Conservation (phyloP, 495 filamentous ascomycete genomes). For the Oidiodendron maius region DNA sequence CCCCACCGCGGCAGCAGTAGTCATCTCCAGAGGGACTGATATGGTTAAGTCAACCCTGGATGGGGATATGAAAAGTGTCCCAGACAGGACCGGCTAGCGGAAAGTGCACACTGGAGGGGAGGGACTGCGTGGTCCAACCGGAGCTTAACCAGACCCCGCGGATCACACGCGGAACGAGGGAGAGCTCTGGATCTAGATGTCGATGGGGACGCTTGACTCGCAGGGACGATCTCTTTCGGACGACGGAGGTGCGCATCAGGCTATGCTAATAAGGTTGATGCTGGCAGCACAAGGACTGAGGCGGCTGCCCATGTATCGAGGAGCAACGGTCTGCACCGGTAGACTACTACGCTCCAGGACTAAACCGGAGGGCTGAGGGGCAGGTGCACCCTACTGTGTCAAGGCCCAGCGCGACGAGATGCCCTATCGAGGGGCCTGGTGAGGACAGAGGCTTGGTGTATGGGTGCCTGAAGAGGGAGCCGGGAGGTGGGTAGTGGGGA, state of each 20-base stretch:
- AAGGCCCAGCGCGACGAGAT: background rate
- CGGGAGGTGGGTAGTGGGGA: too few relatives aligned
- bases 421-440: too few relatives aligned
- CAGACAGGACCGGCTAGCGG: background rate
- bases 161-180: background rate
- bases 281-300: background rate
- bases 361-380: background rate
- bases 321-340: too few relatives aligned
- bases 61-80: background rate
- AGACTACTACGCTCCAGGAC: too few relatives aligned
- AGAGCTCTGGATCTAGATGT: background rate
- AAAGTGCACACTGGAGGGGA: too few relatives aligned
- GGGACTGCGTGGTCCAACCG: background rate
- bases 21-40: background rate
- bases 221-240: background rate
- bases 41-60: background rate
- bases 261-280: background rate
- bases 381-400: too few relatives aligned
- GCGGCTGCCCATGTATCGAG: too few relatives aligned
- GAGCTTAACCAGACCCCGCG: background rate
- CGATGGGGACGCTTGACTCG: background rate
- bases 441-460: too few relatives aligned
- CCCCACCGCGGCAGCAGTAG: constrained; percentile 1
- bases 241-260: background rate
- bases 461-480: too few relatives aligned